Conservation (phyloP, 345 rosid species). For the Brassica carinata region DNA sequence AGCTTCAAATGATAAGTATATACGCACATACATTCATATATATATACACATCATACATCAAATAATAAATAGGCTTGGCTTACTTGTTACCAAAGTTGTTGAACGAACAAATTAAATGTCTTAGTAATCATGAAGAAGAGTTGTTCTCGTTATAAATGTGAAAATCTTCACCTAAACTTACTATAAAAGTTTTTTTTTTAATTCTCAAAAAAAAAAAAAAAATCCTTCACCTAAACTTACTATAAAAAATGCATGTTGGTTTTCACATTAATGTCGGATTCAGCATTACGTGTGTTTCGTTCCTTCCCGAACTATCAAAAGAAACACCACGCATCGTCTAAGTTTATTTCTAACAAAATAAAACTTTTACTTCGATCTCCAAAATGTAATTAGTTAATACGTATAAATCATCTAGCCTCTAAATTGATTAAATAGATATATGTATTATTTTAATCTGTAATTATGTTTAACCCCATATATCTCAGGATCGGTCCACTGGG, state of each 20-base stretch:
- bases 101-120: slow-evolving; percentile 43
- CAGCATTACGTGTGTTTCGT: slow-evolving; percentile 31
- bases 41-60: slow-evolving; percentile 33
- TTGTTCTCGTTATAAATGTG: slow-evolving; percentile 24
- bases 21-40: background rate
- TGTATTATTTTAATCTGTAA: too few species aligned
- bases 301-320: slow-evolving; percentile 14
- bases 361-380: background rate
- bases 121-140: slow-evolving; percentile 27
- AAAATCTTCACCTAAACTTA: slow-evolving; percentile 1
- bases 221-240: background rate
- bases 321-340: background rate
- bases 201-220: too few species aligned
- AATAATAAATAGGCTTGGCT: slow-evolving; percentile 38
- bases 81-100: slow-evolving; percentile 43
- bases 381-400: too few species aligned
- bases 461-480: too few species aligned
- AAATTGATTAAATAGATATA: background rate
- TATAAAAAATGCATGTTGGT: slow-evolving; percentile 22
- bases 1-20: background rate
- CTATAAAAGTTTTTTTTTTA: too few species aligned
- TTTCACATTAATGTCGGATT: slow-evolving; percentile 32
- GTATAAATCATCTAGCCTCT: background rate
- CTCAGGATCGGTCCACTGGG: background rate
- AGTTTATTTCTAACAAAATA: background rate